Percentiles rank a stretch among this genome's conserved stretches.
These are phyloP conservation scores for Fusarium redolens DNA, from an alignment of 2,329 filamentous ascomycete genomes.

Conservation along the genomic window DNA sequence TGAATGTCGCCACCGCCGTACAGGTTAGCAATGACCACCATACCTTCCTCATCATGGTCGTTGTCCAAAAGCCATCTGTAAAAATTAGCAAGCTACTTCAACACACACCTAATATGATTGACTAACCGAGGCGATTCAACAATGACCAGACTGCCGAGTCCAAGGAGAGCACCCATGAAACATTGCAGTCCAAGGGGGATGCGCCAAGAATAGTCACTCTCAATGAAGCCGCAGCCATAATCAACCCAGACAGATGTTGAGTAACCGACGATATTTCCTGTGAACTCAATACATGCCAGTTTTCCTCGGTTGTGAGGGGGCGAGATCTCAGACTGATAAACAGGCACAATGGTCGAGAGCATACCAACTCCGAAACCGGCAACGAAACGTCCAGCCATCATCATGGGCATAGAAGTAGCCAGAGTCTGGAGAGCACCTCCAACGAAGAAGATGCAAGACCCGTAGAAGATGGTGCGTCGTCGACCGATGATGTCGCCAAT, in stretches of 20 bases:
- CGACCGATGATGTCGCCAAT: conserved; percentile 93
- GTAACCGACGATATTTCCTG: conserved; percentile 96
- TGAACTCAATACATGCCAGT: conserved; percentile 97
- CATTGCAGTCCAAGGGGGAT: conserved; percentile 92
- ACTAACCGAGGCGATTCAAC: conserved; percentile 92
- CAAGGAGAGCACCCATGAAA: conserved; percentile 89
- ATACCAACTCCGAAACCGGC: conserved; percentile 89
- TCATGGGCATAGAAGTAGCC: conserved; percentile 86
- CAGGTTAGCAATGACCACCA: conserved; percentile 96
- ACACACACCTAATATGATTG: not conserved
- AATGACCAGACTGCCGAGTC: conserved; percentile 87
- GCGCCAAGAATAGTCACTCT: conserved; percentile 88
- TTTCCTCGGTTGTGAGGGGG: conserved; percentile 96
- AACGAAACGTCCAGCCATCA: conserved; percentile 85
- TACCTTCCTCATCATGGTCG: conserved; percentile 97
- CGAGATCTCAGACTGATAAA: conserved; percentile 95
- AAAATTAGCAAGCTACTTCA: conserved; percentile 43
- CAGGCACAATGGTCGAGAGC: conserved; percentile 89
- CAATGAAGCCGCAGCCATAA: conserved; percentile 93
- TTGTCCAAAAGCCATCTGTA: conserved; percentile 94
- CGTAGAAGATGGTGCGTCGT: conserved; percentile 90
- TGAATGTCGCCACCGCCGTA: conserved; percentile 97
- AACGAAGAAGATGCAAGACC: conserved; percentile 85
- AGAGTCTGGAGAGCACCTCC: conserved; percentile 89
- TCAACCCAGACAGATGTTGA: conserved; percentile 98